Conservation (phyloP, 176 grass and related monocot genomes). For the Poa annua region DNA sequence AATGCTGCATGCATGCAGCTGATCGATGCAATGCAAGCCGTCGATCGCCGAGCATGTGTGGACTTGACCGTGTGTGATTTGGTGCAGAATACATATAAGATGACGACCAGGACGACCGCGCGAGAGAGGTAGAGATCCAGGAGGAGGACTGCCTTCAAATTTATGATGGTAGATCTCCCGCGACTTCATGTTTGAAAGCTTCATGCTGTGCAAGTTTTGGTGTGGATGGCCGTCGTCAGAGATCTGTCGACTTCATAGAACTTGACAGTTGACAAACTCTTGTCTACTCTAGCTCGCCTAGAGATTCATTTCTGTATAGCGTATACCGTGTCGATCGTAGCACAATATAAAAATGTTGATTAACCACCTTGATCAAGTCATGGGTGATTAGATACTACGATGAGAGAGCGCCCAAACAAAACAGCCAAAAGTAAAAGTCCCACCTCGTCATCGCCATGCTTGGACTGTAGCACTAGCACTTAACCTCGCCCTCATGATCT, state of each 20-base stretch:
- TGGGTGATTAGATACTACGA: too few species aligned
- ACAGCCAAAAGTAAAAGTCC: conserved; percentile 19
- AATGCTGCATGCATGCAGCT: conserved; percentile 10
- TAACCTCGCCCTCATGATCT: not conserved
- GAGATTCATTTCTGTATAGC: too few species aligned
- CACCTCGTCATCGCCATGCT: not conserved
- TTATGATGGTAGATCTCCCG: too few species aligned
- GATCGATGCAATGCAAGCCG: not conserved
- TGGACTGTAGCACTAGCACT: conserved; percentile 30
- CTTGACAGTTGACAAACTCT: not conserved
- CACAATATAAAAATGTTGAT: not conserved
- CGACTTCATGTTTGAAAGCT: too few species aligned
- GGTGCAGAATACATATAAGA: not conserved
- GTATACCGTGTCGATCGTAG: not conserved
- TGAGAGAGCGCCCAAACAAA: not conserved
- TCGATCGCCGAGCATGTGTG: not conserved
- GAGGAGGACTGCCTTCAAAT: too few species aligned
- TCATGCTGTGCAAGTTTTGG: too few species aligned
- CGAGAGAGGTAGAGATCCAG: too few species aligned
- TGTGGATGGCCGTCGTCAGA: not conserved
- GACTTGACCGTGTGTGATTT: not conserved
- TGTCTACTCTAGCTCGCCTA: not conserved
- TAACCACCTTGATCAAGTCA: not conserved
- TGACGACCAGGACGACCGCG: not conserved
- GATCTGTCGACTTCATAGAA: not conserved